Conservation (phyloP, 305 asterid genomes). For the Withania somnifera region DNA sequence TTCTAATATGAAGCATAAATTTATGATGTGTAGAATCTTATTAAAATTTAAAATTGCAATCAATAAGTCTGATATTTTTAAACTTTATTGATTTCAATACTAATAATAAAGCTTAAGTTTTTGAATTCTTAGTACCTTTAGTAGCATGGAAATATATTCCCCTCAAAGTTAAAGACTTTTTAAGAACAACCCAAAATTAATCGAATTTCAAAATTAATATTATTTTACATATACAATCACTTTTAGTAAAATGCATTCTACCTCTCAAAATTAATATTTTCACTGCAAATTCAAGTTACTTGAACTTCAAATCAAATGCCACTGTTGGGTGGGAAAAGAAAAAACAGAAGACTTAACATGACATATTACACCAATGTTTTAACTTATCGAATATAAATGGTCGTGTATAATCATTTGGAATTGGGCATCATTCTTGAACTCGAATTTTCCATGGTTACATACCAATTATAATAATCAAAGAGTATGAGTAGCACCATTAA, state of each 20-base stretch:
- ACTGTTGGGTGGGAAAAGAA: not conserved
- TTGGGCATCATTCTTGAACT: not conserved
- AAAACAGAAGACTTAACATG: not conserved
- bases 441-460: not conserved
- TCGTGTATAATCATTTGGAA: not conserved
- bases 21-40: not conserved
- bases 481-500: not conserved
- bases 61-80: too few species aligned
- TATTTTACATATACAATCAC: not conserved
- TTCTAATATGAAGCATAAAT: not conserved
- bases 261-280: not conserved
- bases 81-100: too few species aligned
- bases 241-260: not conserved
- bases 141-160: not conserved
- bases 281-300: not conserved
- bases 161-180: not conserved
- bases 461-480: not conserved
- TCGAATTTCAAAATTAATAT: not conserved
- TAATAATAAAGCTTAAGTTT: too few species aligned
- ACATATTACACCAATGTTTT: not conserved
- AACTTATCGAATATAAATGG: not conserved
- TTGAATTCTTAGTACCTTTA: too few species aligned
- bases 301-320: not conserved
- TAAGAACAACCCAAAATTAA: not conserved
- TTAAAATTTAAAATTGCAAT: not conserved